These are phyloP conservation scores for Chrysosporium keratinophilum DNA, from an alignment of 2,329 filamentous ascomycete species.

Conservation along the genomic window DNA sequence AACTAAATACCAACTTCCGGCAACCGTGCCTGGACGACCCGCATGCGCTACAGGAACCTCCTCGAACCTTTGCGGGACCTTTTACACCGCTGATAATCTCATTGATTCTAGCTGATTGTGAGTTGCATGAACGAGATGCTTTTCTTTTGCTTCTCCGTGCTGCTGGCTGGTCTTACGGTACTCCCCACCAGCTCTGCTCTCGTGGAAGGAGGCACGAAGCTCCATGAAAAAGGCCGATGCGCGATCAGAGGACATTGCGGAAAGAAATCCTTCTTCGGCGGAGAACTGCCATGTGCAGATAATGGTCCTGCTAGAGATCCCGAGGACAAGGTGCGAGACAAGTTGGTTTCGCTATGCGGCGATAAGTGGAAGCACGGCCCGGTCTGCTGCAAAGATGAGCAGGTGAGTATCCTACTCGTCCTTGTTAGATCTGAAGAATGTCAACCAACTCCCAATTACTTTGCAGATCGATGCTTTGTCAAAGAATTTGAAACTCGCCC, in stretches of 20 bases:
- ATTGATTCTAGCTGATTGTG: background rate
- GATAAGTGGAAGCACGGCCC: conserved; percentile 72
- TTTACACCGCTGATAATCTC: background rate
- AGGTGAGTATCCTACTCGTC: conserved; percentile 43
- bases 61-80: background rate
- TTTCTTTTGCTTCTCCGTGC: background rate
- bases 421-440: no score
- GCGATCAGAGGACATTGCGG: conserved; percentile 87
- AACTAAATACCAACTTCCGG: background rate
- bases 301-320: conserved; percentile 73
- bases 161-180: conserved; percentile 12
- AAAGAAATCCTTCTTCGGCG: conserved; percentile 79
- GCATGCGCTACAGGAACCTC: background rate
- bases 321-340: conserved; percentile 57
- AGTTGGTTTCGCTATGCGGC: conserved; percentile 78
- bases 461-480: conserved; percentile 64
- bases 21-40: background rate
- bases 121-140: background rate
- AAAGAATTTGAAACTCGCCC: conserved; percentile 74
- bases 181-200: conserved; percentile 6
- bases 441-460: background rate
- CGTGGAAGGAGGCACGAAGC: conserved; percentile 31
- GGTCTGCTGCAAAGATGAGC: conserved; percentile 73
- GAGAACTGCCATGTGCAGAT: conserved; percentile 82
- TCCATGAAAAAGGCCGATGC: conserved; percentile 78